A percentile compares a stretch with the other conserved stretches of the same genome.
Conservation (phyloP, 352 stramenopile species). For the Phytophthora colocasiae region DNA sequence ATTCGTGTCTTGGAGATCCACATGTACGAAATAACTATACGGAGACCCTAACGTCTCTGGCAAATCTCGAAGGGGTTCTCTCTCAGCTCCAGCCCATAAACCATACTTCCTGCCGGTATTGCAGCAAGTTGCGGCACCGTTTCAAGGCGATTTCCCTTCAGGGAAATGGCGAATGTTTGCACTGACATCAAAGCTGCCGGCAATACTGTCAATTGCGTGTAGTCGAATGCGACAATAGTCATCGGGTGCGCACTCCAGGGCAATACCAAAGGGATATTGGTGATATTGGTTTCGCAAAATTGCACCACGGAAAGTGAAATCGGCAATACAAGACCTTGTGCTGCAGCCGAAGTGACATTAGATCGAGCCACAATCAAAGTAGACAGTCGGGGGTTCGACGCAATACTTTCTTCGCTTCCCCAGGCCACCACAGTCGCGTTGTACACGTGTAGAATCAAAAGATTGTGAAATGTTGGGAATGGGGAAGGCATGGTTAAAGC, state of each 20-base stretch:
- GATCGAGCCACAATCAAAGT: neutral
- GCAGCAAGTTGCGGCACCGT: constrained; percentile 8
- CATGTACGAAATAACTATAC: constrained; percentile 3
- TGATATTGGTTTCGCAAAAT: constrained; percentile 12
- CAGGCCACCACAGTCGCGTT: constrained; percentile 19
- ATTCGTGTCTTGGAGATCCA: constrained; percentile 20
- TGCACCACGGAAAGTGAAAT: neutral
- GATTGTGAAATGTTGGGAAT: constrained; percentile 5
- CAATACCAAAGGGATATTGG: neutral
- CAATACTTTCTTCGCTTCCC: neutral
- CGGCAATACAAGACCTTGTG: neutral
- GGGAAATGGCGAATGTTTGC: constrained; percentile 12
- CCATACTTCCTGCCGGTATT: neutral
- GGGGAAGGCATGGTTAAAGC: constrained; percentile 10
- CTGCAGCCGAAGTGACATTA: neutral
- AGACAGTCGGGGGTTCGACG: neutral
- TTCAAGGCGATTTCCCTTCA: constrained; percentile 22
- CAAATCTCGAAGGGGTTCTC: constrained; percentile 14
- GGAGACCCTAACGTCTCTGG: neutral
- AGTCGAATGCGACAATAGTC: constrained; percentile 22
- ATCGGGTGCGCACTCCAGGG: constrained; percentile 8
- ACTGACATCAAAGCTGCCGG: constrained; percentile 8
- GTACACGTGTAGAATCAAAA: constrained; percentile 17
- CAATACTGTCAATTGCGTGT: constrained; percentile 5
- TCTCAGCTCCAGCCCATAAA: constrained; percentile 3